Base-by-base conservation (phyloP, 2,329 filamentous ascomycete genomes). In the Colletotrichum echinochloae region DNA sequence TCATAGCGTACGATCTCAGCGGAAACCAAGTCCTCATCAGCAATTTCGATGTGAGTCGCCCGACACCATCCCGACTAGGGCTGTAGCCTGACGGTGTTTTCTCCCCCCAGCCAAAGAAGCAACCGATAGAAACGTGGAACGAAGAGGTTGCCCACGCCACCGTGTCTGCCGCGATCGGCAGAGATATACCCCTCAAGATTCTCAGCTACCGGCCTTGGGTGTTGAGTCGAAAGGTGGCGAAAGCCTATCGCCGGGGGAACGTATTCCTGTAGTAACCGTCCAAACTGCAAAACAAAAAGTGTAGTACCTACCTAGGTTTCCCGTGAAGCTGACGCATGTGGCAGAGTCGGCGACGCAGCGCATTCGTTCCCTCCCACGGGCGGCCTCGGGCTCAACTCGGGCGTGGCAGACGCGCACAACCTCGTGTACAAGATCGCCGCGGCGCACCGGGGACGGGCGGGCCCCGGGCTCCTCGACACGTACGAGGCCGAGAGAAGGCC, bases 11-110 rank as follows among this genome's bases (percentile, higher is more conserved):
- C 60, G 79, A 83, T 59, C 73, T 84, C 1, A 77, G 75, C 0
- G 79, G 77, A 0, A 83, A 83, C 35, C 79, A 83, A 62, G 82
- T 84, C 1, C 59, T 83, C 41, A 84, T 84, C 37, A 81, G 80
- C 73, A 83, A 84, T 56, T 83, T 84, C 62, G 81, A 84, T 71
- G 80, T 80, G 51, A 74, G 77, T 74, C 5, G 8, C 16, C 18
- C 1, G 16, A 4, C 11, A 8, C 12, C 12, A 1, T 8, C 44
- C 26, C 11, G 28, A 57, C 14, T 20, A 26, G 3, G 20, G 39
- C 5, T 1, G 7, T 6, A 9, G 8, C 2, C 12, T 65, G 33
- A n/a, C 4, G 39, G 6, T 41, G 1, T 4, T 37, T 26, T 12
- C n/a, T n/a, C n/a, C n/a, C n/a, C n/a, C n/a, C 33, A 81, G 80